Base-by-base conservation (phyloP, 257 asterid species). In the Solanum sejunctum region DNA sequence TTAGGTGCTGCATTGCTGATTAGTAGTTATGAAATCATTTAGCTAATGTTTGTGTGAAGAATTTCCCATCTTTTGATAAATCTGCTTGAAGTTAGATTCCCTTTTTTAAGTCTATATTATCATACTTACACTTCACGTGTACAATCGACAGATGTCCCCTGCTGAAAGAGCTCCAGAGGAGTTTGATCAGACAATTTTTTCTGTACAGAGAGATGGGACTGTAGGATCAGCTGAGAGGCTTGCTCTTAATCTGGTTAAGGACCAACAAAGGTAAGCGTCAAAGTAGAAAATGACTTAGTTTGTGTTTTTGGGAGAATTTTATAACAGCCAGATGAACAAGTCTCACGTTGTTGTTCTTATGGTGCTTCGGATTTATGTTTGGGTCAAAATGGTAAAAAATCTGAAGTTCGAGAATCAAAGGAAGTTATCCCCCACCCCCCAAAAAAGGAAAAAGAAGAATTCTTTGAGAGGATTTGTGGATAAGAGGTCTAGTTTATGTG, bases 101-200 rank as follows among this genome's bases (percentile, higher is more conserved):
- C 64, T 16, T 52, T 49, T 52, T 5, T 45, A 45, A 84, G 60
- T 87, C 28, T 12, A 17, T 72, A 82, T 57, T 23, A 36, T 43
- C 82, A 52, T n/a, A 28, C 41, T 80, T 51, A 60, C 57, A 16
- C 36, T 78, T 75, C 6, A 84, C 51, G 69, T 84, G 57, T 86
- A 43, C 67, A 60, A 20, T 80, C 73, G 23, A 87, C 93, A 97
- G 99, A 89, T 95, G 96, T 90, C 98, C 32, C 98, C 99, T 28
- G 88, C 86, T 81, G 97, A 93, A 84, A 95, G 88, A 80, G 98
- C 98, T 84, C 98, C 98, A 0, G 98, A 93, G 83, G 99, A 97
- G 85, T 95, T 97, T 86, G 99, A 97, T 88, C 98, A 97, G 91
- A 94, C 98, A 15, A 92, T 97, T 86, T 97, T 96, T 89, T 23